phyloP scores from a whole-genome alignment of 768 basidiomycete genomes.

The Lentinula aciculospora region DNA sequence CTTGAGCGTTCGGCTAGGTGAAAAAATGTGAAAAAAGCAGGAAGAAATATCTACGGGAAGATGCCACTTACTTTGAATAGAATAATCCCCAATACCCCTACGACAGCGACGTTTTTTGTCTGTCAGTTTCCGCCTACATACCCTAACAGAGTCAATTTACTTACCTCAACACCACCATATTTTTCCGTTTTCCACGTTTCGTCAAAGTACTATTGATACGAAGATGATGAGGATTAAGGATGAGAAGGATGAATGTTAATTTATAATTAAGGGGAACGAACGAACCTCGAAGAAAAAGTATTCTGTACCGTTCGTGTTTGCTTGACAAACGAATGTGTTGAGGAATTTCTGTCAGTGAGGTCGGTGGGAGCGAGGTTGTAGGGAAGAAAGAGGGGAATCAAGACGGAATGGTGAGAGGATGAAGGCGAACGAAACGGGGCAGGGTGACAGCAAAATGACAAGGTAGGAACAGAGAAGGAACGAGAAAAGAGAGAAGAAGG shows the following conservation, averaged over 20 bases:
- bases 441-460: too few relatives aligned
- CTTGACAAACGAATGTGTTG: conserved; percentile 81
- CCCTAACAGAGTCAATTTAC: conserved; percentile 5
- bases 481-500: too few relatives aligned
- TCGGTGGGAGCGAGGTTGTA: not conserved
- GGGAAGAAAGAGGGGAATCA: not conserved
- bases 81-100: conserved; percentile 54
- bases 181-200: conserved; percentile 34
- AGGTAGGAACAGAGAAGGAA: not conserved
- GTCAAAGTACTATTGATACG: conserved; percentile 58
- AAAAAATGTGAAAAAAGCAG: not conserved
- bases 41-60: too few relatives aligned
- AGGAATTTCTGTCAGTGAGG: conserved; percentile 56
- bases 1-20: not conserved
- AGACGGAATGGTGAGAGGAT: not conserved
- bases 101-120: too few relatives aligned
- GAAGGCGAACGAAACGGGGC: not conserved
- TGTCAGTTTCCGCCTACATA: not conserved
- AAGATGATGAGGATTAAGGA: not conserved
- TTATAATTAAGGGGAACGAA: not conserved
- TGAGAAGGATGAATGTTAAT: not conserved
- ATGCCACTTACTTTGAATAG: conserved; percentile 40
- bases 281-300: conserved; percentile 85
- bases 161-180: conserved; percentile 77
- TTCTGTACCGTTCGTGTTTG: conserved; percentile 74